Base-by-base conservation (phyloP, 306 rosid genomes). In the Cicer pinnatifidum region DNA sequence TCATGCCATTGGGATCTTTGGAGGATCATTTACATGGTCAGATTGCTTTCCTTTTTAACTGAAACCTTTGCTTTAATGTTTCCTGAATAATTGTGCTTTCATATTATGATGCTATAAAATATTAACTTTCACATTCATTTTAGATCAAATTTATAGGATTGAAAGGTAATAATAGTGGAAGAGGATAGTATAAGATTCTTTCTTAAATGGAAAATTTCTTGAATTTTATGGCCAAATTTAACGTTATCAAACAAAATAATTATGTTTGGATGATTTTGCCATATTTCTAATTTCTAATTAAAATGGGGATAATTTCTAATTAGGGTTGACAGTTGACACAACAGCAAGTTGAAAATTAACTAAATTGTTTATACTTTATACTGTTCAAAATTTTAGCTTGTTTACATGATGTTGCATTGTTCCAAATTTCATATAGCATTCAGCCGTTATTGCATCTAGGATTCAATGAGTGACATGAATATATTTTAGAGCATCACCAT, bases 1-100 rank as follows among this genome's bases (percentile, higher is more conserved):
- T 95, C 77, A 91, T 95, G 99, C 99, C 99, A n/a, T 70, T 95
- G 95, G 99, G 99, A 20, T 95, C 99, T 71, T 82, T 95, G 92
- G 99, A 95, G 91, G 99, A 95, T 84, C 99, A 95, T 84, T 85
- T 95, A 77, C 99, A 95, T 19, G 99, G 99, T 95, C 82, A 79
- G 93, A 66, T 80, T 63, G 16, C 78, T 51, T 72, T 85, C 73
- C 79, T 81, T 82, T 45, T 46, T n/a, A 76, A 20, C 71, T 57
- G 65, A 61, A 45, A 77, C 56, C 47, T 40, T 58, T 66, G 13
- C 54, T 59, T 59, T 35, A 7, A 12, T 7, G 19, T 9, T 50
- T 67, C 64, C 17, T 48, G 43, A 68, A 59, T 50, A 54, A n/a
- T 61, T 39, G 35, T 54, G 71, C 50, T 46, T 46, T 61, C 67